Conservation (phyloP, 1,139 yeast species). For the Meyerozyma sp. region DNA sequence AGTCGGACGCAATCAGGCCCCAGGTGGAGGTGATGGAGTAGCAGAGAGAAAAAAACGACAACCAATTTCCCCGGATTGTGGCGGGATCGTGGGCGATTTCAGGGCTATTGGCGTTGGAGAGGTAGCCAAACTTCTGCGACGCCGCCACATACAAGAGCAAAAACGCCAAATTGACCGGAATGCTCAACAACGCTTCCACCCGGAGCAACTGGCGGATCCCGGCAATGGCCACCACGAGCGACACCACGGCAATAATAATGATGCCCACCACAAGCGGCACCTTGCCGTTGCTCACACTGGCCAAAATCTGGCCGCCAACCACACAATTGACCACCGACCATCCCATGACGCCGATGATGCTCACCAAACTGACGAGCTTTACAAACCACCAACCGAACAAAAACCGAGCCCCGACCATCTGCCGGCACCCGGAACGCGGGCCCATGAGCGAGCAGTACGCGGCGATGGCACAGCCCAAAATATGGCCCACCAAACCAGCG, state of each 20-base stretch:
- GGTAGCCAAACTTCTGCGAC: conserved; percentile 44
- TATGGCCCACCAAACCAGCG: conserved; percentile 56
- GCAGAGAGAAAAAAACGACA: conserved; percentile 67
- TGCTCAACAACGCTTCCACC: conserved; percentile 63
- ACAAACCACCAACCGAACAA: conserved; percentile 84
- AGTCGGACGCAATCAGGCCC: conserved; percentile 87
- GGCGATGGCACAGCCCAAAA: conserved; percentile 68
- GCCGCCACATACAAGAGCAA: conserved; percentile 65
- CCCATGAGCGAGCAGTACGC: conserved; percentile 84
- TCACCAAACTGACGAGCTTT: conserved; percentile 61
- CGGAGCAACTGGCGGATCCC: conserved; percentile 68
- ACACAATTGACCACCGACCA: conserved; percentile 85
- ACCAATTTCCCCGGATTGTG: conserved; percentile 55
- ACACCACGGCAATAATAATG: conserved; percentile 57
- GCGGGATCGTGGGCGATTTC: conserved; percentile 26
- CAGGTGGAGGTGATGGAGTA: conserved; percentile 85
- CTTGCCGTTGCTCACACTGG: conserved; percentile 55
- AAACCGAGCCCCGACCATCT: conserved; percentile 77
- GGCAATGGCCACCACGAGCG: conserved; percentile 64
- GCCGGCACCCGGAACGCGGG: conserved; percentile 81
- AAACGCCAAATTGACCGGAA: conserved; percentile 68
- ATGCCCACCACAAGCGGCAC: conserved; percentile 73
- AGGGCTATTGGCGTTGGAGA: conserved; percentile 31
- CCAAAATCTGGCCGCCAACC: conserved; percentile 78
- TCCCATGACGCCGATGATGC: conserved; percentile 73